These are phyloP conservation scores for Arxiozyma bovina DNA, from an alignment of 1,139 yeast genomes.

Conservation along the genomic window DNA sequence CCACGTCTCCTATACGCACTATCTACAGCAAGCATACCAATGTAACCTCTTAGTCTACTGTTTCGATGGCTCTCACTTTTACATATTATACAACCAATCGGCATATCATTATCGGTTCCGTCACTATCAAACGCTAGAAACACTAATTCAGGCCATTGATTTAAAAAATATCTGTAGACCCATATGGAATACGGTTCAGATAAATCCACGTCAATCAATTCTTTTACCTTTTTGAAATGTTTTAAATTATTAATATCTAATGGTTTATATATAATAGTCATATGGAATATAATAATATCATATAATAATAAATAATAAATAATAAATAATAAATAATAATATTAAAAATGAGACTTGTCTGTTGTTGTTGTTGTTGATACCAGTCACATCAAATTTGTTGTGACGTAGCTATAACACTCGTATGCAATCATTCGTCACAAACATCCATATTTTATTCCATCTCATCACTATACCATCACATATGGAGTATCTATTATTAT, in stretches of 20 bases:
- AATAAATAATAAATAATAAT: no score
- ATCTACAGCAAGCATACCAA: constrained; percentile 90
- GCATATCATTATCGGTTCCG: constrained; percentile 27
- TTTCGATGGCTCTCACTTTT: constrained; percentile 74
- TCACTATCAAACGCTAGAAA: constrained; percentile 35
- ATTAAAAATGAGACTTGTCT: no score
- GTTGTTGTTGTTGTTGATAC: no score
- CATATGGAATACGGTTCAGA: constrained; percentile 69
- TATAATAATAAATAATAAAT: no score
- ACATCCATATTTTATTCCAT: not conserved
- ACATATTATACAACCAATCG: constrained; percentile 77
- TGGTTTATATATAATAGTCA: constrained; percentile 19
- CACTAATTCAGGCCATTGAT: constrained; percentile 54
- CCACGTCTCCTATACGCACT: constrained; percentile 65
- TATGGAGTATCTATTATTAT: not conserved
- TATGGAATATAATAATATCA: not conserved
- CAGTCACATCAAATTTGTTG: no score
- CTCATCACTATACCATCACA: not conserved
- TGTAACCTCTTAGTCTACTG: constrained; percentile 72
- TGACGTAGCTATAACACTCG: no score
- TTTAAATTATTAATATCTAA: constrained; percentile 21
- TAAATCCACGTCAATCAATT: constrained; percentile 48
- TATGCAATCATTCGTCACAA: no score
- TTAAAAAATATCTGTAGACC: constrained; percentile 59
- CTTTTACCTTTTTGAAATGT: constrained; percentile 33